Percentiles rank a stretch among this genome's conserved stretches.
Evolutionary conservation across 331 rosid genomes (phyloP).

Genomic region (Telfairia occidentalis): DNA sequence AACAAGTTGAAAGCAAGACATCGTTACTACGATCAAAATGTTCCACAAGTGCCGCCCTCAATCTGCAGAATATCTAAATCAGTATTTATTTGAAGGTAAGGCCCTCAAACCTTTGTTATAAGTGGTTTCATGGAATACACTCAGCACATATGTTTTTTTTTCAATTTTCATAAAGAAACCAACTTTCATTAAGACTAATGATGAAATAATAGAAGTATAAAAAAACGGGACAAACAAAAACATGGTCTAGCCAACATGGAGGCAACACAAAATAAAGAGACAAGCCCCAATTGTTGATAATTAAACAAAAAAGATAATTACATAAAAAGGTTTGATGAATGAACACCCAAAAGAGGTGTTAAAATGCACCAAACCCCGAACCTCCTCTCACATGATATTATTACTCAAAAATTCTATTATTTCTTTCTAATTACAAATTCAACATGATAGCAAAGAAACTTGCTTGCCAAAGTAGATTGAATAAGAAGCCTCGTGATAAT

Average conservation of each 20-base stretch:
- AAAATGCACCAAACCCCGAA: background rate
- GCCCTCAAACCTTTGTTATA: background rate
- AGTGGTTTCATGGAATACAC: background rate
- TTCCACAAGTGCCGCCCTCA: conserved; percentile 47
- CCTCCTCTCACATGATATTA: background rate
- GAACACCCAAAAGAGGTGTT: background rate
- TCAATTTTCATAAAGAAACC: background rate
- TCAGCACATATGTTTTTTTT: background rate
- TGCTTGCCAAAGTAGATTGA: background rate
- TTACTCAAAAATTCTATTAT: background rate
- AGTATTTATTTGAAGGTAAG: background rate
- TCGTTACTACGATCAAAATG: conserved; percentile 37
- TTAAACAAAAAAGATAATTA: background rate
- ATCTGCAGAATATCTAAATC: conserved; percentile 32
- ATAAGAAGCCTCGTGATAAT: background rate
- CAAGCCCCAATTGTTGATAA: background rate
- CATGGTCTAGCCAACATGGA: no score
- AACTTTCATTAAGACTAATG: background rate
- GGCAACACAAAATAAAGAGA: background rate
- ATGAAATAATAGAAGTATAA: no score
- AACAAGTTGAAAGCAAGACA: conserved; percentile 26
- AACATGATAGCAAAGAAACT: background rate
- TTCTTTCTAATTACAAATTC: background rate
- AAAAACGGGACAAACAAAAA: no score
- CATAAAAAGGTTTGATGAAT: background rate